Evolutionary conservation across 331 rosid genomes (phyloP), one percentile per base, ranked within the genome.

Genomic region (Rhamnella rubrinervis): DNA sequence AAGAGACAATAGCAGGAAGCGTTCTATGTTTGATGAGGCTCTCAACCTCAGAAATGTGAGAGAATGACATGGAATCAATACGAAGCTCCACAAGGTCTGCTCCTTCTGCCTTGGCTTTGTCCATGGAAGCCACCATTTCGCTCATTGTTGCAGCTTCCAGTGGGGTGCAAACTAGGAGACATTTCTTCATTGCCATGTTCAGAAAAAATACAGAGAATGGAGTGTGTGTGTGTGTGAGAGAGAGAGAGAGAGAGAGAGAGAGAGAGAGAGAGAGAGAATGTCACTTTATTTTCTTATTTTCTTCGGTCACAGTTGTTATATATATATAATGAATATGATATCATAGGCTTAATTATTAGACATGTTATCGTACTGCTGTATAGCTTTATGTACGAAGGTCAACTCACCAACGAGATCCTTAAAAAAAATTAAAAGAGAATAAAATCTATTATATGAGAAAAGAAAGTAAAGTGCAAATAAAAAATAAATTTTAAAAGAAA

Each of bases 21-120:
- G 79, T 39, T 75, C 74, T 61, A 14, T 13, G 79, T 56, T 52
- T 61, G 53, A 75, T 60, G 74, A 75, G 79, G 37, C 44, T 52
- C 50, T 68, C 55, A 61, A 75, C 57, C 40, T 59, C 69, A 52
- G 58, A 68, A 39, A 62, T 51, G 25, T 61, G 68, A 49, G 74
- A 75, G 26, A 67, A 55, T 31, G 73, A 38, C 68, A 61, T 38
- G 38, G 79, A 75, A 31, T 61, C 69, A 15, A 75, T 20, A 17
- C 69, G 72, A 41, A 75, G 68, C 79, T 75, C 79, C 25, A 75
- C 79, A 31, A 75, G 69, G 63, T 75, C 74, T 11, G 79, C 79
- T 7, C 70, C 79, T 60, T 75, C 74, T 26, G 74, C 74, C 46
- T 75, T 75, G 55, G 79, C 79, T 37, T 40, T 35, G 50, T 52